Evolutionary conservation across 768 basidiomycete species (phyloP).

Genomic region (Mycena filopes): DNA sequence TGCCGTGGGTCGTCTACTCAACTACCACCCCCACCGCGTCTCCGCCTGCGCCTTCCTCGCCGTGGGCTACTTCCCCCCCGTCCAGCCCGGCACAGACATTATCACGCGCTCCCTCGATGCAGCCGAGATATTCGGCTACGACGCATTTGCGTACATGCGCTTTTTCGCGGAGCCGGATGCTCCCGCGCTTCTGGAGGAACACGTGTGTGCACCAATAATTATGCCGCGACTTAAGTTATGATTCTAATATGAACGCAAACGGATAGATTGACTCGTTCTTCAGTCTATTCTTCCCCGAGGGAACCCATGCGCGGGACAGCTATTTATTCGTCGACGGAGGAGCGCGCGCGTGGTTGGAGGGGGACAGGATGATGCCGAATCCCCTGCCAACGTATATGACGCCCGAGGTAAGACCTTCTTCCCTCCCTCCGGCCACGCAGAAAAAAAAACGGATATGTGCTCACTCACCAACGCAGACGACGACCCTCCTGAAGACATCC

Average conservation of each 20-base stretch:
- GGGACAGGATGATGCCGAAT: neutral
- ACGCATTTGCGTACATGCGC: constrained; percentile 7
- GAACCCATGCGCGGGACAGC: constrained; percentile 36
- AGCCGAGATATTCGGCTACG: neutral
- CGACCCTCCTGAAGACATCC: constrained; percentile 26
- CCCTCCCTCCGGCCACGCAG: too few relatives aligned
- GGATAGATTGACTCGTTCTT: constrained; percentile 52
- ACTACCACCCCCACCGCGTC: constrained; percentile 52
- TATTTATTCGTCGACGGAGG: neutral
- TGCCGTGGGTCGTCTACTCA: constrained; percentile 47
- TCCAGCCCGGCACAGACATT: constrained; percentile 14
- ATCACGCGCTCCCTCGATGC: constrained; percentile 16
- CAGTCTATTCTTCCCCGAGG: constrained; percentile 10
- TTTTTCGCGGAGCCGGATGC: constrained; percentile 40
- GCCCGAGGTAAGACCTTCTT: neutral
- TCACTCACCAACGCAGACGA: too few relatives aligned
- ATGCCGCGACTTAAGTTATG: too few relatives aligned
- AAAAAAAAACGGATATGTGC: too few relatives aligned
- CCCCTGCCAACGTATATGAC: neutral
- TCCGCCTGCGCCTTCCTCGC: constrained; percentile 52
- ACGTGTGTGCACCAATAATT: constrained; percentile 37
- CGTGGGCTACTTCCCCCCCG: constrained; percentile 43
- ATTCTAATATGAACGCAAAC: too few relatives aligned
- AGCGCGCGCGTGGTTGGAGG: neutral
- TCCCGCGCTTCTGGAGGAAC: constrained; percentile 45